phyloP scores from a whole-genome alignment of 1,284 basidiomycete genomes.

The Rhodotorula sp. region DNA sequence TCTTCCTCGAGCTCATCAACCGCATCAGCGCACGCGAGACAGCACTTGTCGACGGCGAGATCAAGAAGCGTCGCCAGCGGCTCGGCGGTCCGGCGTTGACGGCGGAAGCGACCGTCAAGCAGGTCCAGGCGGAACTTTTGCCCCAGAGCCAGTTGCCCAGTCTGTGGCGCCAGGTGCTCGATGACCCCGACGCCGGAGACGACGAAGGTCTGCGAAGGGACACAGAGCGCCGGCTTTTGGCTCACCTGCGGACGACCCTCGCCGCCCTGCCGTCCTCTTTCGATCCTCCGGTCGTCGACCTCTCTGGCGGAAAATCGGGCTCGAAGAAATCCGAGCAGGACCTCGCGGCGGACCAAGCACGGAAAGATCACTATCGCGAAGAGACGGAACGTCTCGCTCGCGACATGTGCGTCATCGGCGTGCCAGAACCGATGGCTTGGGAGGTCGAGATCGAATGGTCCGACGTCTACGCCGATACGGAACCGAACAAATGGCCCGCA shows the following conservation, averaged over 20 bases:
- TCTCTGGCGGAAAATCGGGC: slow-evolving; percentile 33
- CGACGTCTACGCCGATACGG: slow-evolving; percentile 61
- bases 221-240: slow-evolving; percentile 69
- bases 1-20: slow-evolving; percentile 66
- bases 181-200: slow-evolving; percentile 72
- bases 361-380: slow-evolving; percentile 58
- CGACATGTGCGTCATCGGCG: slow-evolving; percentile 69
- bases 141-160: slow-evolving; percentile 37
- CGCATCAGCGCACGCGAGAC: slow-evolving; percentile 65
- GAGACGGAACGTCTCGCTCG: slow-evolving; percentile 68
- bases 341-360: slow-evolving; percentile 49
- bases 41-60: slow-evolving; percentile 60
- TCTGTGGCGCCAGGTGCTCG: slow-evolving; percentile 70
- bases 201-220: slow-evolving; percentile 60
- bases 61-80: slow-evolving; percentile 71
- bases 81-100: slow-evolving; percentile 60
- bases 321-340: slow-evolving; percentile 47
- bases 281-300: slow-evolving; percentile 47
- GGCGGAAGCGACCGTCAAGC: slow-evolving; percentile 44
- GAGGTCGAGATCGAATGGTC: slow-evolving; percentile 70
- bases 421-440: slow-evolving; percentile 81
- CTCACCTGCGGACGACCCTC: slow-evolving; percentile 62
- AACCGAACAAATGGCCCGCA: not conserved
- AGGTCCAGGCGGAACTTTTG: slow-evolving; percentile 47
- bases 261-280: slow-evolving; percentile 56